Evolutionary conservation across 495 filamentous ascomycete species (phyloP).

Genomic region (Penicillium salamii): DNA sequence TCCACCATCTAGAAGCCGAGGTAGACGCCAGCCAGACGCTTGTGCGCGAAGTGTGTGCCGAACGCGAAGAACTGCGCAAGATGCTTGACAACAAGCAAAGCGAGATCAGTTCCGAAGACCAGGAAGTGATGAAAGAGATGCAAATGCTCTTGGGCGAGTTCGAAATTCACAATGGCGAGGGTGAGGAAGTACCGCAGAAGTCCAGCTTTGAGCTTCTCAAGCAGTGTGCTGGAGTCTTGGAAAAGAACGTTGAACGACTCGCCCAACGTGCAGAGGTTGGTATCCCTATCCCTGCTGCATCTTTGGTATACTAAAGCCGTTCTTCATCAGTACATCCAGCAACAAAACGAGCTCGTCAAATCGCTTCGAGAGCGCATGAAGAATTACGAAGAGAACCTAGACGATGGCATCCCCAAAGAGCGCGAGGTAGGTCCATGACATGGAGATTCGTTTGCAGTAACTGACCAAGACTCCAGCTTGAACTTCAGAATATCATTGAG

Average conservation of each 20-base stretch:
- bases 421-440: constrained; percentile 39
- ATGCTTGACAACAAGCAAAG: constrained; percentile 41
- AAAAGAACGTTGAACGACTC: constrained; percentile 45
- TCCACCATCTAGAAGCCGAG: constrained; percentile 41
- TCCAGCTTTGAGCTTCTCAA: constrained; percentile 41
- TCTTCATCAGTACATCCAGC: constrained; percentile 53
- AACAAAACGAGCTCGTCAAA: constrained; percentile 58
- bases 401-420: constrained; percentile 46
- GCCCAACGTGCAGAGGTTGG: constrained; percentile 49
- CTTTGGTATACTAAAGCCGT: constrained; percentile 10
- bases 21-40: constrained; percentile 39
- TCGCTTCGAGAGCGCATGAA: constrained; percentile 56
- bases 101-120: constrained; percentile 38
- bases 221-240: constrained; percentile 42
- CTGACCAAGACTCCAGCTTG: constrained; percentile 37
- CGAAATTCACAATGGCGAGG: constrained; percentile 32
- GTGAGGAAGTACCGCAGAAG: constrained; percentile 31
- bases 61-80: constrained; percentile 42
- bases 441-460: not conserved
- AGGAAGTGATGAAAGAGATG: constrained; percentile 44
- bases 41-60: constrained; percentile 39
- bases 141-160: constrained; percentile 43
- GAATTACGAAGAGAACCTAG: constrained; percentile 44
- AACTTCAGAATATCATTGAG: constrained; percentile 63
- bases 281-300: constrained; percentile 3